phyloP scores from a whole-genome alignment of 225 moss, liverwort and hornwort species.

The Thuidium tamariscinum region DNA sequence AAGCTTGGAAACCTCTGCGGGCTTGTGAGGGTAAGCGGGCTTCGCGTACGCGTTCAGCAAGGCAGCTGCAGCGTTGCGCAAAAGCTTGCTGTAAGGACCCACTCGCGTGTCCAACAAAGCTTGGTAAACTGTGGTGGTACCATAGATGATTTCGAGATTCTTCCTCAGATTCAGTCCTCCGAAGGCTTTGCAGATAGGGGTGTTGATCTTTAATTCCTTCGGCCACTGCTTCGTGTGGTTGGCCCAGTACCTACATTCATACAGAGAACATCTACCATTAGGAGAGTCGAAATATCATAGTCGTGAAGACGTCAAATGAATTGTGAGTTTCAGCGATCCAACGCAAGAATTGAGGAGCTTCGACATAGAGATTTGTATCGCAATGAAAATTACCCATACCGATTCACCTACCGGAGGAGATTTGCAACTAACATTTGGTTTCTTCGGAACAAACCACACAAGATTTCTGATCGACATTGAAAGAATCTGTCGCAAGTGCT shows the following conservation, averaged over 20 bases:
- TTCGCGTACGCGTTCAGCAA: constrained; percentile 16
- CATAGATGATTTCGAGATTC: constrained; percentile 9
- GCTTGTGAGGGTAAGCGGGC: neutral
- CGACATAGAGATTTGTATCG: neutral
- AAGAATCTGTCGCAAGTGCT: neutral
- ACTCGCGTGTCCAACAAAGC: constrained; percentile 16
- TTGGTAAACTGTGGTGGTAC: constrained; percentile 32
- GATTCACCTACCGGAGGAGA: too few species aligned
- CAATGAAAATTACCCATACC: too few species aligned
- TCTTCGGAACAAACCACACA: neutral
- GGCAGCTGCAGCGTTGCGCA: constrained; percentile 4
- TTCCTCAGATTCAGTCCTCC: neutral
- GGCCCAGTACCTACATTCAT: constrained; percentile 17
- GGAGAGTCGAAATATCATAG: neutral
- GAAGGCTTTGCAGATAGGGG: constrained; percentile 8
- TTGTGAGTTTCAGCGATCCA: neutral
- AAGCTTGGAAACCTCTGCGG: neutral
- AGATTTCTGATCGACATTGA: neutral
- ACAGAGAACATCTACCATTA: neutral
- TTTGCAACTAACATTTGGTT: too few species aligned
- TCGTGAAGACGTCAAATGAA: too few species aligned
- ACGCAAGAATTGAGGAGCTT: too few species aligned
- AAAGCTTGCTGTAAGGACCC: constrained; percentile 11
- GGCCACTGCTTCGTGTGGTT: constrained; percentile 15
- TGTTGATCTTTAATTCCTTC: neutral